Conservation (phyloP, 2,329 filamentous ascomycete genomes). For the Phaeoacremonium minimum region DNA sequence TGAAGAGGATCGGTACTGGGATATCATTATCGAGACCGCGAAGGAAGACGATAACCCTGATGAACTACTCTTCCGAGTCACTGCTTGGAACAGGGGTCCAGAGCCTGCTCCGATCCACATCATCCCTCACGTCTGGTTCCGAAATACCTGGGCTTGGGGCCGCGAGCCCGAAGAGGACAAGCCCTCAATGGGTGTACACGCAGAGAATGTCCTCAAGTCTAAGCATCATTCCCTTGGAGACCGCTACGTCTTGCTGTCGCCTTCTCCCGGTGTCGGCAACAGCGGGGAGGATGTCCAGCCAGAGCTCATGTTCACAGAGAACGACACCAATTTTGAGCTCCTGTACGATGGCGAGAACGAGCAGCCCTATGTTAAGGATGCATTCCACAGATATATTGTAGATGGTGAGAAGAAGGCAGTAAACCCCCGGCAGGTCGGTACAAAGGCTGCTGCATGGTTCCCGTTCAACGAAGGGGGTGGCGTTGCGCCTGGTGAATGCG, state of each 20-base stretch:
- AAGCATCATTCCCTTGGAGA: constrained; percentile 77
- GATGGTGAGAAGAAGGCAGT: constrained; percentile 74
- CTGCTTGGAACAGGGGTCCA: constrained; percentile 91
- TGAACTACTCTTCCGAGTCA: constrained; percentile 88
- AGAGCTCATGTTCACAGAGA: constrained; percentile 86
- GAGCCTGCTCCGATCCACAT: constrained; percentile 91
- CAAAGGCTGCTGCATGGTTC: constrained; percentile 90
- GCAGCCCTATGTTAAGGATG: constrained; percentile 87
- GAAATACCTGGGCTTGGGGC: constrained; percentile 97
- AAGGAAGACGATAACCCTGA: constrained; percentile 92
- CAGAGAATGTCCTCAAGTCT: constrained; percentile 68
- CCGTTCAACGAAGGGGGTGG: constrained; percentile 86
- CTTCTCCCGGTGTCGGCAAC: constrained; percentile 78
- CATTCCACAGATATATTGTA: constrained; percentile 85
- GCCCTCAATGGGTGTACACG: constrained; percentile 67
- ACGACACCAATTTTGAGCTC: constrained; percentile 80
- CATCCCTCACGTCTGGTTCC: constrained; percentile 91
- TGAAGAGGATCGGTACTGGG: constrained; percentile 88
- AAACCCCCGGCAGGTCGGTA: constrained; percentile 76
- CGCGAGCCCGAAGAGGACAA: constrained; percentile 71
- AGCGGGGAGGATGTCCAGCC: constrained; percentile 82
- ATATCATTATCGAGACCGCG: constrained; percentile 93
- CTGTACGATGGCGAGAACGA: constrained; percentile 78
- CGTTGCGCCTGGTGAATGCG: constrained; percentile 85
- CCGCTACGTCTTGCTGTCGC: constrained; percentile 78